Evolutionary conservation across 2,329 filamentous ascomycete species (phyloP), one percentile per base, ranked within the genome.

Genomic region (Aureobasidium sp.): DNA sequence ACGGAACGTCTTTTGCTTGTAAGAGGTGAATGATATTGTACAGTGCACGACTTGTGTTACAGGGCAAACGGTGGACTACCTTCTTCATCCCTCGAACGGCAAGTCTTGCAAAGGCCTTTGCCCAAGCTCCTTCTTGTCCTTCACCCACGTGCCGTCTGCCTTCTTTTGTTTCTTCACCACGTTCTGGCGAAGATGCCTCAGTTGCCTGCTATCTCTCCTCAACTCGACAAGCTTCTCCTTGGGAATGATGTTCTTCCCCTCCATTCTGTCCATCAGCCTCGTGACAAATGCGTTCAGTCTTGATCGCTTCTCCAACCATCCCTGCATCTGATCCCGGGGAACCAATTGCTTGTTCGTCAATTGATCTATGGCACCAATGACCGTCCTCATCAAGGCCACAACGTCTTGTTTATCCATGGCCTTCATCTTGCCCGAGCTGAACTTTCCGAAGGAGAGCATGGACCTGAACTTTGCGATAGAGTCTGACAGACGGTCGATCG

Each of bases 291-390:
- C 51, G 12, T 36, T 58, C 22, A 72, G 53, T 42, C 65, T 63
- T 9, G 55, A 57, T 25, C 69, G 62, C 15, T 67, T 63, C 12
- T 56, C 62, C 17, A 52, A 41, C 69, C 68, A 71, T 11, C 64
- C 49, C 15, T 47, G 49, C 25, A 61, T 63, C 0, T 65, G 62
- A 14, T 63, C 63, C 6, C 53, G 37, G 17, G 69, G 68, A 1
- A 70, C 64, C 36, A 71, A 63, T 0, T 52, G 47, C 11, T 66
- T 65, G 36, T 64, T 61, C 37, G 69, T 63, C n/a, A 72, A 44
- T 12, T 64, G 68, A 59, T 73, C 70, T 37, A 73, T 70, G 11
- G 65, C 65, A 39, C 68, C 66, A 27, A 72, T 63, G 42, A 69
- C 61, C 42, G 51, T 63, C 45, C 66, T 65, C 47, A 70, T 57